Conservation (phyloP, 371 early-diverging fungal species). For the Mortierella sp. region DNA sequence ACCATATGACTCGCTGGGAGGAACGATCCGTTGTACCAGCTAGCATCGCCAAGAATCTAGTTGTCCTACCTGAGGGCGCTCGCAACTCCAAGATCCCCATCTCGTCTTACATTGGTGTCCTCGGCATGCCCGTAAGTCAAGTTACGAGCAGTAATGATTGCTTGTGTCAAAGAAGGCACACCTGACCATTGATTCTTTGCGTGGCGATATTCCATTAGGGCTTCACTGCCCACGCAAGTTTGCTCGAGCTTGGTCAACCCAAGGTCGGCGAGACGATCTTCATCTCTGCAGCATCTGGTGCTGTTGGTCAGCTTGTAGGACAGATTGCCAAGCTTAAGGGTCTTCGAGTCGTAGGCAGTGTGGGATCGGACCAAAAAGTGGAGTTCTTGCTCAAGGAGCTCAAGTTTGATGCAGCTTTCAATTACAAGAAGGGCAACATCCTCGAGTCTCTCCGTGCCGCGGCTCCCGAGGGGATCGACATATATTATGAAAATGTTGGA, state of each 20-base stretch:
- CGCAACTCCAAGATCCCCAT: slow-evolving; percentile 53
- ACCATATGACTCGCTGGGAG: slow-evolving; percentile 4
- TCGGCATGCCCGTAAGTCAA: slow-evolving; percentile 61
- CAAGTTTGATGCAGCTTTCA: slow-evolving; percentile 75
- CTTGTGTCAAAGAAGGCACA: neutral
- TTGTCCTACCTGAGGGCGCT: slow-evolving; percentile 2
- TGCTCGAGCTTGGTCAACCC: slow-evolving; percentile 57
- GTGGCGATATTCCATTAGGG: neutral
- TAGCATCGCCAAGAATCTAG: neutral
- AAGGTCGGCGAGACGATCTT: slow-evolving; percentile 74
- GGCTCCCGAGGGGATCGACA: slow-evolving; percentile 72
- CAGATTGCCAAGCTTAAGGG: slow-evolving; percentile 71
- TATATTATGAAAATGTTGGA: slow-evolving; percentile 77
- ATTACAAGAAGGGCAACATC: slow-evolving; percentile 70
- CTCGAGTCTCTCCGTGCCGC: slow-evolving; percentile 46
- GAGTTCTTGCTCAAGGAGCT: slow-evolving; percentile 61
- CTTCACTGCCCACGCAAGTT: neutral
- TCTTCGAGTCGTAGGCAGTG: slow-evolving; percentile 70
- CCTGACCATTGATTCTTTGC: neutral
- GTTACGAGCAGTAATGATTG: neutral
- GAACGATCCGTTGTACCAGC: slow-evolving; percentile 10
- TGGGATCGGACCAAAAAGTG: slow-evolving; percentile 77
- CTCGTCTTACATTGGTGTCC: slow-evolving; percentile 59
- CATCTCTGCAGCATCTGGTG: slow-evolving; percentile 66
- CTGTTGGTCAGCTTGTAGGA: slow-evolving; percentile 71